Percentiles rank a stretch among this genome's conserved stretches.
These are phyloP conservation scores for Zasmidium citrigriseum DNA, from an alignment of 2,329 filamentous ascomycete genomes.

Conservation along the genomic window DNA sequence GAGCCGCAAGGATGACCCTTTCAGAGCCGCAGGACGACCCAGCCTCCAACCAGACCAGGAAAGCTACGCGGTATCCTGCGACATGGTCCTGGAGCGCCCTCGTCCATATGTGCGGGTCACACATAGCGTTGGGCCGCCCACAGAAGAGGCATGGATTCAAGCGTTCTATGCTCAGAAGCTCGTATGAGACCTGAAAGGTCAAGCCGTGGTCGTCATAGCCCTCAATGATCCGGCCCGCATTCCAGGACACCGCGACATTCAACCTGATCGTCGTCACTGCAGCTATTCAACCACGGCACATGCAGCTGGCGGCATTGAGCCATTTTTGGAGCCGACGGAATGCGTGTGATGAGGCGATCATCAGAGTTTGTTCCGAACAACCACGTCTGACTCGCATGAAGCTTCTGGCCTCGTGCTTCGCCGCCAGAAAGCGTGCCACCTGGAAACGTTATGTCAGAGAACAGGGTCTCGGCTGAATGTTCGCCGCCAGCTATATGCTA, in stretches of 20 bases:
- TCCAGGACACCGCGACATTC: too few species aligned
- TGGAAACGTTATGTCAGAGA: not conserved
- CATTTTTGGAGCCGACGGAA: not conserved
- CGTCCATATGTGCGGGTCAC: not conserved
- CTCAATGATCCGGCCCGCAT: too few species aligned
- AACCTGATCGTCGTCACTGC: not conserved
- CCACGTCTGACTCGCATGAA: constrained; percentile 4
- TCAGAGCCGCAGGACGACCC: not conserved
- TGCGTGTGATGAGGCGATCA: not conserved
- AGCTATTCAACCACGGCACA: not conserved
- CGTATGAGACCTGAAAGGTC: too few species aligned
- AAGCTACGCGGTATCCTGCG: not conserved
- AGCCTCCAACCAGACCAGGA: not conserved
- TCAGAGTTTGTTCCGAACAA: constrained; percentile 1
- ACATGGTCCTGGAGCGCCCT: not conserved
- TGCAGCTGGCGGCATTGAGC: not conserved
- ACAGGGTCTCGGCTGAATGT: not conserved
- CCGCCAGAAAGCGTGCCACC: not conserved
- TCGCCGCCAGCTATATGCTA: not conserved
- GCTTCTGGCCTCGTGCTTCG: not conserved
- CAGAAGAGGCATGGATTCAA: too few species aligned
- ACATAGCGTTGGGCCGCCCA: not conserved
- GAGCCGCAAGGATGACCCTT: not conserved
- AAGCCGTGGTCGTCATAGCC: too few species aligned
- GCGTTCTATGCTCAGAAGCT: too few species aligned